These are phyloP conservation scores for Geranomyces michiganensis DNA, from an alignment of 192 early-diverging fungal species.

Conservation along the genomic window DNA sequence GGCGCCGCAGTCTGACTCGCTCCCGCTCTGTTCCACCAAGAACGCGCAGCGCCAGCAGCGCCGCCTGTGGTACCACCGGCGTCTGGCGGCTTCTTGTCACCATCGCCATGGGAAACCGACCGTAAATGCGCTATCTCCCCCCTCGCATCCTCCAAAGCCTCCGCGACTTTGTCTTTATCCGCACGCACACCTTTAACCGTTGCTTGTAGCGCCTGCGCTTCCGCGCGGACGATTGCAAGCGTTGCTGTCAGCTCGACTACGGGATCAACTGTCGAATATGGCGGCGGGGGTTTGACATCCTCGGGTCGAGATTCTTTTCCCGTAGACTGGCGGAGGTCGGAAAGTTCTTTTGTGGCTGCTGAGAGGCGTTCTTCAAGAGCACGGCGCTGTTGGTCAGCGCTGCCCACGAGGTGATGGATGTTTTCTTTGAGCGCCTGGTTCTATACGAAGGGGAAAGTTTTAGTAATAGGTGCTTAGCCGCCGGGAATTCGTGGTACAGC, in stretches of 20 bases:
- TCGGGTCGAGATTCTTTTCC: neutral
- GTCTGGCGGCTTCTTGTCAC: constrained; percentile 3
- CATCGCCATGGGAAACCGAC: neutral
- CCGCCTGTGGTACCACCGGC: neutral
- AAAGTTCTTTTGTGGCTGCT: constrained; percentile 27
- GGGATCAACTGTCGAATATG: constrained; percentile 19
- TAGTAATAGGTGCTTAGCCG: no score
- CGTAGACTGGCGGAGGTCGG: neutral
- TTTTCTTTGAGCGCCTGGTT: constrained; percentile 52
- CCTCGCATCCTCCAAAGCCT: constrained; percentile 9
- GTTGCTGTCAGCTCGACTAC: constrained; percentile 1
- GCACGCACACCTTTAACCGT: constrained; percentile 16
- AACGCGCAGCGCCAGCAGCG: constrained; percentile 9
- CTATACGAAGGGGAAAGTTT: constrained; percentile 32
- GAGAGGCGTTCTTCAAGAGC: constrained; percentile 25
- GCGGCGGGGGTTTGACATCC: constrained; percentile 28
- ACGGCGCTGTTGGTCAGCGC: constrained; percentile 32
- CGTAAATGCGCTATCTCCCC: constrained; percentile 5
- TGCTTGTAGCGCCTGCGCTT: constrained; percentile 16
- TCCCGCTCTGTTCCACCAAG: constrained; percentile 26
- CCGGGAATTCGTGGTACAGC: neutral
- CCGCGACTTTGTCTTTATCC: constrained; percentile 8
- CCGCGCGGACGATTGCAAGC: constrained; percentile 18
- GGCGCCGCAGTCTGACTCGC: neutral
- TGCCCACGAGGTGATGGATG: constrained; percentile 45